A percentile compares a stretch with the other conserved stretches of the same genome.
Conservation (phyloP, 2,329 filamentous ascomycete genomes). For the Aspergillus sp. region DNA sequence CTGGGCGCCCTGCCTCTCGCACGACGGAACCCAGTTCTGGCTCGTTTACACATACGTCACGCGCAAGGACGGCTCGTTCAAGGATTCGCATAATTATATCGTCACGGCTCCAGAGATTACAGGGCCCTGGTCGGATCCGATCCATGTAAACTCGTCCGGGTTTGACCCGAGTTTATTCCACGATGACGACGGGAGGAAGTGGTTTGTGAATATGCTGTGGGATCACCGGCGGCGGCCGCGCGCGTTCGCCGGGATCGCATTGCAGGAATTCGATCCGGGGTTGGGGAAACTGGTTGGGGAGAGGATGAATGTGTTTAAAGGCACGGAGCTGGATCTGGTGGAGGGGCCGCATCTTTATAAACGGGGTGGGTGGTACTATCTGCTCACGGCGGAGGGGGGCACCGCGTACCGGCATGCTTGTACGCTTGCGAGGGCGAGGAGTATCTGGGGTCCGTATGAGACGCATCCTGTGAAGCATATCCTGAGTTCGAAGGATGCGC, state of each 20-base stretch:
- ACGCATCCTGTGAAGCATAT: constrained; percentile 1
- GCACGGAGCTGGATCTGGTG: neutral
- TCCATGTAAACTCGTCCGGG: constrained; percentile 51
- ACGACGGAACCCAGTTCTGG: constrained; percentile 47
- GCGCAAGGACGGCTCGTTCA: constrained; percentile 64
- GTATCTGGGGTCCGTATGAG: constrained; percentile 40
- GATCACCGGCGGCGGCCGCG: constrained; percentile 1
- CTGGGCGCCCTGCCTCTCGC: constrained; percentile 49
- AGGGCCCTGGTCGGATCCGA: constrained; percentile 49
- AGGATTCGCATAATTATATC: constrained; percentile 57
- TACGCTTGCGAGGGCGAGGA: constrained; percentile 25
- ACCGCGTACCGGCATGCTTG: constrained; percentile 21
- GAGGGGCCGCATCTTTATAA: constrained; percentile 29
- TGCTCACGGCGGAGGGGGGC: constrained; percentile 23
- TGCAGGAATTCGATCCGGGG: constrained; percentile 1
- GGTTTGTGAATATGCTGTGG: constrained; percentile 9
- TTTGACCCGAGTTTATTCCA: constrained; percentile 52
- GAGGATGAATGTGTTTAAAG: constrained; percentile 4
- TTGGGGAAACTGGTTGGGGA: constrained; percentile 1
- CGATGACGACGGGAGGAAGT: constrained; percentile 21
- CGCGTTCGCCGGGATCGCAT: neutral
- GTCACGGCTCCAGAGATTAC: constrained; percentile 46
- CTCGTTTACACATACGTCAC: constrained; percentile 50
- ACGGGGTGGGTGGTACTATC: constrained; percentile 27
- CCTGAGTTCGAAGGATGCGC: constrained; percentile 4